Percentiles rank a stretch among this genome's conserved stretches.
Conservation (phyloP, 352 stramenopile genomes). For the Pythium grandisporangium region DNA sequence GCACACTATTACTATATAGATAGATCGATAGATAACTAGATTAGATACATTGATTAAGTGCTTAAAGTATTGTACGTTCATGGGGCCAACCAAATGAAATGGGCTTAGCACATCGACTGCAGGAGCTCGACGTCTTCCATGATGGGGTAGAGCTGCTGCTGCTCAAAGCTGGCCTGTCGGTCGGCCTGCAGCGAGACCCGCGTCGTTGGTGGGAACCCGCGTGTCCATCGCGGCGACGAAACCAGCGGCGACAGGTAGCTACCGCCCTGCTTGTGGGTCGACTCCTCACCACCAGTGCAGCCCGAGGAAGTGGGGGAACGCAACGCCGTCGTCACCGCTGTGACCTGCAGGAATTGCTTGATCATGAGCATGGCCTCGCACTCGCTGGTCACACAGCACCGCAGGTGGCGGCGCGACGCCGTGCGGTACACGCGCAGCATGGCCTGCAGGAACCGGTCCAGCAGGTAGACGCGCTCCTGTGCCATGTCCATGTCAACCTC, state of each 20-base stretch:
- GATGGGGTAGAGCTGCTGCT: constrained; percentile 38
- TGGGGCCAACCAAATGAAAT: too few species aligned
- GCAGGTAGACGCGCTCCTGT: constrained; percentile 19
- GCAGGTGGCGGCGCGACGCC: constrained; percentile 32
- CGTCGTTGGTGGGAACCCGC: too few species aligned
- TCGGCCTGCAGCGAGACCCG: neutral
- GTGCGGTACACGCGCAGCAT: constrained; percentile 40
- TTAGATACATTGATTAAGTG: too few species aligned
- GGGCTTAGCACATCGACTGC: too few species aligned
- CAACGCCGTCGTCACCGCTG: neutral
- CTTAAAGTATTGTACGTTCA: too few species aligned
- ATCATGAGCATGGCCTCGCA: constrained; percentile 35
- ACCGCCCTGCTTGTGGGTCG: too few species aligned
- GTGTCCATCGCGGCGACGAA: too few species aligned
- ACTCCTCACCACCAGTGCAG: too few species aligned
- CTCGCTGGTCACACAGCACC: constrained; percentile 43
- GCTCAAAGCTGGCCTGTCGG: neutral
- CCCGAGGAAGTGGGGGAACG: neutral
- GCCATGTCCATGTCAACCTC: constrained; percentile 21
- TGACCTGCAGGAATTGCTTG: constrained; percentile 29
- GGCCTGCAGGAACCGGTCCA: constrained; percentile 47
- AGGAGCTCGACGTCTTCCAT: constrained; percentile 31
- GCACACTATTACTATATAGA: too few species aligned
- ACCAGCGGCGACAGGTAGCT: too few species aligned
- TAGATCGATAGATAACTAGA: too few species aligned